Conservation (phyloP, 2,329 filamentous ascomycete species). For the Ophiosphaerella herpotricha region DNA sequence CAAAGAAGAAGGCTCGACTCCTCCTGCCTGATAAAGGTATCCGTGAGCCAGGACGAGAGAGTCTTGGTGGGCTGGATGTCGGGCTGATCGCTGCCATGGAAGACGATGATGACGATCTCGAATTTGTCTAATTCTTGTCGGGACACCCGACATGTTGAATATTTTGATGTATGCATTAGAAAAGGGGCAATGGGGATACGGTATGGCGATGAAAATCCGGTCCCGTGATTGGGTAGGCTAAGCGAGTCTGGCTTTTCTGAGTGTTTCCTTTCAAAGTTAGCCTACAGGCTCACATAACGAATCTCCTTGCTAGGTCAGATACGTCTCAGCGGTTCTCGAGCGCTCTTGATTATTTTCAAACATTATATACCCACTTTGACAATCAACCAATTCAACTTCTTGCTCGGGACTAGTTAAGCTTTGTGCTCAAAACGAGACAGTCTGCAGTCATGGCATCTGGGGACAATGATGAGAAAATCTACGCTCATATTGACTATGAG, state of each 20-base stretch:
- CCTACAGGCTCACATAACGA: slow-evolving; percentile 17
- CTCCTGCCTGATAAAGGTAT: slow-evolving; percentile 55
- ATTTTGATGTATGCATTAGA: neutral
- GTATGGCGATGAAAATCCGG: slow-evolving; percentile 23
- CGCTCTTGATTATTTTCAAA: no score
- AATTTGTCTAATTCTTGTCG: slow-evolving; percentile 49
- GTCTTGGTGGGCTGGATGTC: slow-evolving; percentile 43
- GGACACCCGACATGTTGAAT: slow-evolving; percentile 9
- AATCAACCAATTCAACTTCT: neutral
- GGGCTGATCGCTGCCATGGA: slow-evolving; percentile 45
- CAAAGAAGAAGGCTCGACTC: slow-evolving; percentile 56
- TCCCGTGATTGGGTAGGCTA: slow-evolving; percentile 36
- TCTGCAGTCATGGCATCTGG: slow-evolving; percentile 12
- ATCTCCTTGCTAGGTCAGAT: slow-evolving; percentile 16
- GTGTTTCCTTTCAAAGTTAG: neutral
- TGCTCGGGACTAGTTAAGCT: neutral
- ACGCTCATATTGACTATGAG: slow-evolving; percentile 81
- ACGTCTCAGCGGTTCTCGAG: neutral
- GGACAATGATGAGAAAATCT: slow-evolving; percentile 49
- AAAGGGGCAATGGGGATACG: slow-evolving; percentile 1
- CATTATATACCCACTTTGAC: no score
- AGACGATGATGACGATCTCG: slow-evolving; percentile 54
- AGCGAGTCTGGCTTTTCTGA: slow-evolving; percentile 37
- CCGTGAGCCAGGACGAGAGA: slow-evolving; percentile 55
- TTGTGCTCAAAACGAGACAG: neutral